These are phyloP conservation scores for Dissophora ornata DNA, from an alignment of 192 early-diverging fungal species.

Conservation along the genomic window DNA sequence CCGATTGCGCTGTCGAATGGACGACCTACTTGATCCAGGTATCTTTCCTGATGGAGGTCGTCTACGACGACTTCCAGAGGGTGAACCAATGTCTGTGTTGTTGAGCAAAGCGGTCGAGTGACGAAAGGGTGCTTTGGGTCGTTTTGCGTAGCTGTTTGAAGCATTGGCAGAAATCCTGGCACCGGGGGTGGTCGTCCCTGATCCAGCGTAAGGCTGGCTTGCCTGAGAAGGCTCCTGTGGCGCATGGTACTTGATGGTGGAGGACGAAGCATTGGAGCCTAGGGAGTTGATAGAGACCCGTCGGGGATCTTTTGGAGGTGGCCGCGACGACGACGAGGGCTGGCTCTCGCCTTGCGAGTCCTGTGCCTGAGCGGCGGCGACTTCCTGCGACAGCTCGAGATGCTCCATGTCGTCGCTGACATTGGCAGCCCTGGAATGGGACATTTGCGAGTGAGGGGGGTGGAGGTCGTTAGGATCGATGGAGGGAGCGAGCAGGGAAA, in stretches of 20 bases:
- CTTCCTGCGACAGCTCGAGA: slow-evolving; percentile 24
- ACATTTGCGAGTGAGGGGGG: slow-evolving; percentile 16
- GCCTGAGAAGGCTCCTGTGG: slow-evolving; percentile 2
- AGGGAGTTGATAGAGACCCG: slow-evolving; percentile 45
- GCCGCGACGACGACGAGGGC: slow-evolving; percentile 7
- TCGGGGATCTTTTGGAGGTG: slow-evolving; percentile 14
- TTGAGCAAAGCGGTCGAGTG: slow-evolving; percentile 26
- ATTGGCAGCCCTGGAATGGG: slow-evolving; percentile 25
- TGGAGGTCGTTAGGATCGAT: neutral
- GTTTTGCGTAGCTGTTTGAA: slow-evolving; percentile 3
- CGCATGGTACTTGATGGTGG: slow-evolving; percentile 29
- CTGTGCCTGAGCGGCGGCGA: slow-evolving; percentile 13
- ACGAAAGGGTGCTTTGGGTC: slow-evolving; percentile 26
- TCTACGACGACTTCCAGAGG: slow-evolving; percentile 43
- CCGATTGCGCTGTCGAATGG: slow-evolving; percentile 32
- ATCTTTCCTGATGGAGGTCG: slow-evolving; percentile 9
- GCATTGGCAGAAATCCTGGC: neutral
- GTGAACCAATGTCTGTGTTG: slow-evolving; percentile 2
- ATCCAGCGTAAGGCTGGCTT: neutral
- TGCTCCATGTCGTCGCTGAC: slow-evolving; percentile 36
- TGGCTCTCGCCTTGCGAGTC: slow-evolving; percentile 4
- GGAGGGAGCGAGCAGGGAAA: neutral
- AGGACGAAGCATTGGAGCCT: slow-evolving; percentile 31
- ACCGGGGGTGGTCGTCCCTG: neutral
- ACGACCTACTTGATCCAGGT: slow-evolving; percentile 39